phyloP scores from a whole-genome alignment of 2,329 filamentous ascomycete species.

The Fusarium mangiferae region DNA sequence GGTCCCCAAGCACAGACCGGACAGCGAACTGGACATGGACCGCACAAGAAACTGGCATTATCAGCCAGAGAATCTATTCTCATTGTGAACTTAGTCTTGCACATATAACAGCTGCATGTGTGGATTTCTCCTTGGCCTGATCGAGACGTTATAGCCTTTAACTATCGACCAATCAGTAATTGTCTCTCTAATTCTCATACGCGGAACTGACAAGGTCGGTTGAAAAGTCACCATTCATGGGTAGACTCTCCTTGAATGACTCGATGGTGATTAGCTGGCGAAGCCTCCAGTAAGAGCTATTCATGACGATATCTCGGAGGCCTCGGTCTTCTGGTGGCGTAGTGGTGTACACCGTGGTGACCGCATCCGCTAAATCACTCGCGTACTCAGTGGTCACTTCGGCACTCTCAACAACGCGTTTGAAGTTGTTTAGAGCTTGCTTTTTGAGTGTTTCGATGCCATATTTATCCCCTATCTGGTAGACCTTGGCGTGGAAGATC shows the following conservation, averaged over 20 bases:
- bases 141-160: too few species aligned
- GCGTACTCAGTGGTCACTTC: neutral
- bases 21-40: too few species aligned
- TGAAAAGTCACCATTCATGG: neutral
- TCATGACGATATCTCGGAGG: neutral
- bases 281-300: too few species aligned
- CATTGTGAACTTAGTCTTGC: too few species aligned
- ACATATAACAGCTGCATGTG: too few species aligned
- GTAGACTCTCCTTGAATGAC: neutral
- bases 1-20: too few species aligned
- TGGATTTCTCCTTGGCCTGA: too few species aligned
- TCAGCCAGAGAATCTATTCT: too few species aligned
- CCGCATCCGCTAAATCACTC: neutral
- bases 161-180: too few species aligned
- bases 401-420: accelerated
- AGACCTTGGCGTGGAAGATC: neutral
- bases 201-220: neutral
- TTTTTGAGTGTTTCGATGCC: neutral
- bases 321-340: neutral
- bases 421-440: neutral
- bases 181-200: too few species aligned
- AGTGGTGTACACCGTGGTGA: neutral
- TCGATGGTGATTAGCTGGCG: too few species aligned
- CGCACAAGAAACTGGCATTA: too few species aligned
- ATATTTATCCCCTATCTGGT: neutral